These are phyloP conservation scores for Fusarium graminum DNA, from an alignment of 2,329 filamentous ascomycete genomes.

Conservation along the genomic window DNA sequence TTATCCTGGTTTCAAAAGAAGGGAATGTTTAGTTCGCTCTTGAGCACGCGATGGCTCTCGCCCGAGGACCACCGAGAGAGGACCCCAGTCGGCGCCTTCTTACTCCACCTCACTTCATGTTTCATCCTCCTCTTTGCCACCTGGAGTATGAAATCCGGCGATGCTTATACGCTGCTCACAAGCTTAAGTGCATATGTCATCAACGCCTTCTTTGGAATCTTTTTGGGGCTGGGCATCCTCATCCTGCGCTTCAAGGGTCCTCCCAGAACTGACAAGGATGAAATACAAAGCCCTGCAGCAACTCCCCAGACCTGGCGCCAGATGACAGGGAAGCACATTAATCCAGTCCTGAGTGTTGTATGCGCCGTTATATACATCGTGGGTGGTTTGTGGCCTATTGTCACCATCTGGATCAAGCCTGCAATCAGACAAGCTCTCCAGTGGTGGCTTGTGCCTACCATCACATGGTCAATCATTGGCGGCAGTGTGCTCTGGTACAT, in stretches of 20 bases:
- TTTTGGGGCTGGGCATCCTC: constrained; percentile 54
- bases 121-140: constrained; percentile 54
- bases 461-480: constrained; percentile 51
- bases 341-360: constrained; percentile 50
- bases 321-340: constrained; percentile 52
- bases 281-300: constrained; percentile 23
- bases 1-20: constrained; percentile 51
- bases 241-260: constrained; percentile 54
- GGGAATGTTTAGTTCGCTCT: constrained; percentile 49
- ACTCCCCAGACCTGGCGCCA: constrained; percentile 49
- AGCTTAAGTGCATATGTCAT: constrained; percentile 53
- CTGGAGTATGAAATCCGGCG: constrained; percentile 41
- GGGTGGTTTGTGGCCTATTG: constrained; percentile 52
- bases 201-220: constrained; percentile 53
- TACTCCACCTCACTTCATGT: constrained; percentile 53
- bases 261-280: constrained; percentile 43
- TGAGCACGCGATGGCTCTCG: constrained; percentile 50
- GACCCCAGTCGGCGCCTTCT: constrained; percentile 54
- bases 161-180: constrained; percentile 52
- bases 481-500: constrained; percentile 52
- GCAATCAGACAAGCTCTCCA: constrained; percentile 18
- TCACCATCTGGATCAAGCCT: constrained; percentile 53
- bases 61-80: constrained; percentile 55
- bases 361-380: constrained; percentile 51
- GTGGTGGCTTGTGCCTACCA: constrained; percentile 52